Evolutionary conservation across 129 eudicot genomes (phyloP).

Genomic region (Centella asiatica): DNA sequence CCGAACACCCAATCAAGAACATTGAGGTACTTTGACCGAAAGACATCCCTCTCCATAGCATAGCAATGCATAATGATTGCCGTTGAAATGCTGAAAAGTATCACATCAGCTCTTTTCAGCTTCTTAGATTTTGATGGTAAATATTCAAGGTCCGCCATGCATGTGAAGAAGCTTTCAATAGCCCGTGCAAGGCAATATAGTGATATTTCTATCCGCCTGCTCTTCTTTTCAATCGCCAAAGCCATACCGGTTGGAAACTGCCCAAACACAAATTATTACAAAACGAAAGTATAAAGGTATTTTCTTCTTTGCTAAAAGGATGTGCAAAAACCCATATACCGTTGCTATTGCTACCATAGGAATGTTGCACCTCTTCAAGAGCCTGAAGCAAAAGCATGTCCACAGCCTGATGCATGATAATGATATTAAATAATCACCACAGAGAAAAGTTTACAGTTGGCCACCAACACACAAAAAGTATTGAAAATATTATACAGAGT

Average conservation of each 20-base stretch:
- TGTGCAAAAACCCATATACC: constrained; percentile 34
- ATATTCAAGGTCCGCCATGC: constrained; percentile 82
- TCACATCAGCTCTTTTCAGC: constrained; percentile 75
- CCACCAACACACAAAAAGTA: too few relatives aligned
- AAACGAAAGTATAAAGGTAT: not conserved
- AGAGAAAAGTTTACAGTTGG: too few relatives aligned
- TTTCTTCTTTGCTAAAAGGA: not conserved
- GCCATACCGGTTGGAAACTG: constrained; percentile 96
- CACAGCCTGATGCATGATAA: constrained; percentile 52
- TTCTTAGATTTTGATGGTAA: constrained; percentile 51
- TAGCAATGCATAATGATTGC: constrained; percentile 98
- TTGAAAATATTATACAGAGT: too few relatives aligned
- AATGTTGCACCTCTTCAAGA: constrained; percentile 75
- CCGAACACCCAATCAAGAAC: constrained; percentile 99
- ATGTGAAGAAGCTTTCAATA: constrained; percentile 90
- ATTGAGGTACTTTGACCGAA: constrained; percentile 86
- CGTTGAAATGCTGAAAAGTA: constrained; percentile 84
- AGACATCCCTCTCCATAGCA: constrained; percentile 91
- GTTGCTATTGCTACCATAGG: constrained; percentile 90
- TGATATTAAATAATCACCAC: constrained; percentile 14
- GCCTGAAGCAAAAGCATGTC: constrained; percentile 92
- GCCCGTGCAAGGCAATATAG: constrained; percentile 98
- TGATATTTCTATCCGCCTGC: constrained; percentile 91
- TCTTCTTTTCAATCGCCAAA: constrained; percentile 93
- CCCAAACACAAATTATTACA: not conserved